Conservation (phyloP, 1,284 basidiomycete species). For the Naganishia sp. region DNA sequence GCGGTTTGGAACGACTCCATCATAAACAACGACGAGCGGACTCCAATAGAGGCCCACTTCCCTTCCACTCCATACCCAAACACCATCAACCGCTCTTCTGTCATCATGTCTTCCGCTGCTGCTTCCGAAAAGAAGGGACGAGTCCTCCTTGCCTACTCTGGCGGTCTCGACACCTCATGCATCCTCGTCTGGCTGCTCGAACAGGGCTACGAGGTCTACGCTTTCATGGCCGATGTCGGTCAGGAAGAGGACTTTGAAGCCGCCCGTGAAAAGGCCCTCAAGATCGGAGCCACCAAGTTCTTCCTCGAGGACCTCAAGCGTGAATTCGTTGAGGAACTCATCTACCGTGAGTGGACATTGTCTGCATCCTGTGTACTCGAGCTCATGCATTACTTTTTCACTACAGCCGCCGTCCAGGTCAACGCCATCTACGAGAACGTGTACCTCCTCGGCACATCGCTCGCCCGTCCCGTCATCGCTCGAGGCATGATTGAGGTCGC, state of each 20-base stretch:
- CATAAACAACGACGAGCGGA: neutral
- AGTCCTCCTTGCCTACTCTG: conserved; percentile 78
- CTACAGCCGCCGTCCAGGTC: conserved; percentile 80
- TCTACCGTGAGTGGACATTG: conserved; percentile 64
- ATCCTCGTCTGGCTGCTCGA: conserved; percentile 98
- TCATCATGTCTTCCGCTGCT: conserved; percentile 29
- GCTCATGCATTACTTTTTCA: conserved; percentile 4
- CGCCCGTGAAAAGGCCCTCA: conserved; percentile 85
- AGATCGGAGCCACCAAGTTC: conserved; percentile 93
- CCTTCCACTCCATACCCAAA: neutral
- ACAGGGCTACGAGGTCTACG: conserved; percentile 93
- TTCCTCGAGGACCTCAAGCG: conserved; percentile 92
- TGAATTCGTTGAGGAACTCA: conserved; percentile 94
- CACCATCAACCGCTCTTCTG: neutral
- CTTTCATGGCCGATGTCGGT: conserved; percentile 98
- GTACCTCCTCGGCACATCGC: conserved; percentile 95
- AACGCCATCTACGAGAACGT: conserved; percentile 99
- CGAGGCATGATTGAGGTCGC: conserved; percentile 98
- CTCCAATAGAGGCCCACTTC: neutral
- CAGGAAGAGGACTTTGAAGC: conserved; percentile 99
- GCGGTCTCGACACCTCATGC: conserved; percentile 94
- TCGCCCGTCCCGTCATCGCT: conserved; percentile 97
- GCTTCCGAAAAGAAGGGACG: conserved; percentile 52
- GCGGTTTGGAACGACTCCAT: neutral
- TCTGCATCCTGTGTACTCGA: neutral